Base-by-base conservation (phyloP, 441 rosid genomes). In the Viola pubescens region DNA sequence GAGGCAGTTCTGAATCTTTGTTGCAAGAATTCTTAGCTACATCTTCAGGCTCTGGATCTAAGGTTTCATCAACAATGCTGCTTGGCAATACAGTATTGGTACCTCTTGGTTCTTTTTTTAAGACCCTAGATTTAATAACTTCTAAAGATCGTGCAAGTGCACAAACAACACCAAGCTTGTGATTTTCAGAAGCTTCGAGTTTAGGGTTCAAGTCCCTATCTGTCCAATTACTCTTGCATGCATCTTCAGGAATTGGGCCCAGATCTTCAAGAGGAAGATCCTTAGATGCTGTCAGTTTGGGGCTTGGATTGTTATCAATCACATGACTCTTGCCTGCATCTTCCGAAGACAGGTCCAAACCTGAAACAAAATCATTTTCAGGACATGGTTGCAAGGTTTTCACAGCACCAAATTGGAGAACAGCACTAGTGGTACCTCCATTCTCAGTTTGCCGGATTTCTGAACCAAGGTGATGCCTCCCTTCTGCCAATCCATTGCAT, bases 371-470 rank as follows among this genome's bases (percentile, higher is more conserved):
- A 62, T 14, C 48, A 62, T 68, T 62, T 48, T 68, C 61, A 12
- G 64, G 54, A 63, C 63, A 59, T 38, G 53, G 52, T 42, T 49
- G 63, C 59, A 50, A 52, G 13, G 58, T 45, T 56, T 54, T 52
- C 37, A 26, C 9, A 40, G 55, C 34, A 44, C 53, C 53, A 56
- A 5, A 7, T 34, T 9, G 13, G 37, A 61, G 26, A 49, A 38
- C 57, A 45, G 56, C 61, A 55, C 60, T 26, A 50, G 59, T 42
- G 3, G 14, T 43, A 50, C 60, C 68, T 54, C n/a, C 58, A 7
- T 67, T 48, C 56, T 65, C 72, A 54, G 62, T 63, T 56, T 52
- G 62, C 51, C 51, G 50, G 37, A 54, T 66, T 60, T 56, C 70
- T 56, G 59, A 45, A 49, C 40, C 62, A 49, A 10, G 45, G 53